phyloP scores from a whole-genome alignment of 2,329 filamentous ascomycete genomes.

The Paraphaeosphaeria minitans region DNA sequence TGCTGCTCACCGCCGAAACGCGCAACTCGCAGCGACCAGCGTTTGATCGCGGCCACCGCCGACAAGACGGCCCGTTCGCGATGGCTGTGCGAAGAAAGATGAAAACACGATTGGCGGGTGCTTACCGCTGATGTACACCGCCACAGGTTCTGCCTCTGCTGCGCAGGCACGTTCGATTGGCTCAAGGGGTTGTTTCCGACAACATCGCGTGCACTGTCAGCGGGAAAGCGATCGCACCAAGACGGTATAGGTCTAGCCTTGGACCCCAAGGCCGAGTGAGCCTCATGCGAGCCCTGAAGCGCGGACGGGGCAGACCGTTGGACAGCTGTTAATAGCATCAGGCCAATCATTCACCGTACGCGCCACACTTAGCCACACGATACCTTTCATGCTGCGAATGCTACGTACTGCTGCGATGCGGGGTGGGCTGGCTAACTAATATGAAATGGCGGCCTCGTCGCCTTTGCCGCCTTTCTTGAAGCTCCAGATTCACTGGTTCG shows the following conservation, averaged over 20 bases:
- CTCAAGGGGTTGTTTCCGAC: not conserved
- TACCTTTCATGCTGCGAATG: conserved; percentile 2
- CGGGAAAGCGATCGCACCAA: not conserved
- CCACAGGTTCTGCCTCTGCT: conserved; percentile 7
- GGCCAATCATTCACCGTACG: conserved; percentile 7
- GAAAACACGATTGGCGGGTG: not conserved
- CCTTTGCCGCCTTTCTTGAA: conserved; percentile 3
- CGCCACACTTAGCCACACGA: conserved; percentile 13
- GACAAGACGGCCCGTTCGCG: conserved; percentile 2
- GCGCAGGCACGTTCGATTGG: conserved; percentile 6
- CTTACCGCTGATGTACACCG: conserved; percentile 7
- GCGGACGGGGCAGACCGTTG: conserved; percentile 6
- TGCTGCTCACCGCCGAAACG: conserved; percentile 7
- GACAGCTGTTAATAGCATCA: conserved; percentile 8
- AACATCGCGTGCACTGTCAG: not conserved
- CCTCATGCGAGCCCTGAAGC: not conserved
- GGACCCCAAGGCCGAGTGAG: conserved; percentile 6
- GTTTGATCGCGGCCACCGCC: conserved; percentile 3
- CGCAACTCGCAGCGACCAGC: conserved; percentile 2
- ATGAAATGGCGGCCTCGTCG: conserved; percentile 13
- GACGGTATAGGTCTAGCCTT: not conserved
- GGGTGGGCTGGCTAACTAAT: conserved; percentile 11
- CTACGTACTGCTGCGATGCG: conserved; percentile 9
- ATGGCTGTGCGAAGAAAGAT: conserved; percentile 7
- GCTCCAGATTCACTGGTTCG: conserved; percentile 8